phyloP scores from a whole-genome alignment of 495 filamentous ascomycete genomes.

The Penicillium fimorum region DNA sequence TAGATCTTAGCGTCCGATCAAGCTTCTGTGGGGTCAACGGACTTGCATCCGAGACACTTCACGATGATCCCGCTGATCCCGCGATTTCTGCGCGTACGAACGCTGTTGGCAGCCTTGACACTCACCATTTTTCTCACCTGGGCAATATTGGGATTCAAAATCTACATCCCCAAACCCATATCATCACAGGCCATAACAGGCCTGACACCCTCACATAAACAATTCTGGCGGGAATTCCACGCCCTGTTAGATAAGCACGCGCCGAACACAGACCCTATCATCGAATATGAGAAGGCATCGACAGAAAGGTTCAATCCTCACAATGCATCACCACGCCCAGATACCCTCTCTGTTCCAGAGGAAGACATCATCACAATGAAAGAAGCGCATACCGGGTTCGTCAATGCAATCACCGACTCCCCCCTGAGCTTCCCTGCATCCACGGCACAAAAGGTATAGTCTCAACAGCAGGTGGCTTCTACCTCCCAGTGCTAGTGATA shows the following conservation, averaged over 20 bases:
- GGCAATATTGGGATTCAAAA: constrained; percentile 9
- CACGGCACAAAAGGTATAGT: constrained; percentile 45
- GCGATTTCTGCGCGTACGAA: constrained; percentile 19
- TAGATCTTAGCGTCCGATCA: background rate
- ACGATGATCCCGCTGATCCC: constrained; percentile 3
- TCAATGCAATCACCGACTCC: constrained; percentile 25
- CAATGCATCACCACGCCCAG: constrained; percentile 14
- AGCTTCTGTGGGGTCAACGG: background rate
- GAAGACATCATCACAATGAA: constrained; percentile 27
- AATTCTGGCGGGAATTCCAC: constrained; percentile 22
- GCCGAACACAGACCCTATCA: constrained; percentile 3
- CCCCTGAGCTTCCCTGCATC: constrained; percentile 34
- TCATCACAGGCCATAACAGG: background rate
- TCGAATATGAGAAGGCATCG: constrained; percentile 17
- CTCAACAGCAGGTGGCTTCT: constrained; percentile 34
- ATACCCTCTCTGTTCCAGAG: constrained; percentile 11
- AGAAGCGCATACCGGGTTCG: constrained; percentile 35
- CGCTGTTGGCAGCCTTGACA: constrained; percentile 20
- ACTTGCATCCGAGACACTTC: background rate
- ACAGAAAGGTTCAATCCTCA: constrained; percentile 22
- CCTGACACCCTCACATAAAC: constrained; percentile 16
- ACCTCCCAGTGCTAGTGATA: constrained; percentile 41
- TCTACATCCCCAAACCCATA: background rate
- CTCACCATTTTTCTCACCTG: constrained; percentile 26
- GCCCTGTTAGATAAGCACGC: constrained; percentile 13